Base-by-base conservation (phyloP, 345 rosid genomes). In the Conringia planisiliqua region DNA sequence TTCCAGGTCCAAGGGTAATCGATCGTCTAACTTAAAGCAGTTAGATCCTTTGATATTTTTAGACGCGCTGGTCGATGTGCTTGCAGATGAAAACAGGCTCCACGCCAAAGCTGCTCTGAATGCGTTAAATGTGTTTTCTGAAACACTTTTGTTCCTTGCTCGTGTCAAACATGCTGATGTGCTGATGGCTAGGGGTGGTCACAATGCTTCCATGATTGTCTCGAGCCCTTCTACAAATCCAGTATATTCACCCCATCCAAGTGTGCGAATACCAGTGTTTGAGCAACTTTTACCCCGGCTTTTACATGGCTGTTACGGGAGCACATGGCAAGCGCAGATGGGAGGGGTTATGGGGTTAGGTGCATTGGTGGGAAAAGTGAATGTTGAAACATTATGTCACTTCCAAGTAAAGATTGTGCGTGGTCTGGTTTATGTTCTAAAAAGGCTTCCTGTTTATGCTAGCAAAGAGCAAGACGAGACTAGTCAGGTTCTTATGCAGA, bases 181-280 rank as follows among this genome's bases (percentile, higher is more conserved):
- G 29, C 63, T 89, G 79, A 90, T 86, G 87, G 83, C 96, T 62
- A 86, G 97, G 86, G 95, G 91, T 74, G 99, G 97, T 77, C 97
- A 96, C 12, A 88, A 85, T 68, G 89, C 97, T 20, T 93, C 98
- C 22, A 94, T 94, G 96, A 95, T 86, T 74, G 97, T 90, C 72
- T 95, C 99, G 61, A 95, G 99, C 80, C 99, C 99, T 65, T 95
- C 99, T 30, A 90, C 92, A 89, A 92, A 90, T 92, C 97, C 99
- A 72, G 96, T 95, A 60, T 95, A 90, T 82, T 90, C 98, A 27
- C 96, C 98, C 29, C 92, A 96, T 26, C 91, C 97, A 47, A 95
- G 98, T 76, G 92, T 92, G 72, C 86, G 88, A 14, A 84, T 95
- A 62, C 98, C 97, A 71, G 94, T 92, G 68, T 92, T 95, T 79